A percentile compares a stretch with the other conserved stretches of the same genome.
Evolutionary conservation across 1,139 yeast genomes (phyloP).

Genomic region (Cylindricascospora bacillispora): DNA sequence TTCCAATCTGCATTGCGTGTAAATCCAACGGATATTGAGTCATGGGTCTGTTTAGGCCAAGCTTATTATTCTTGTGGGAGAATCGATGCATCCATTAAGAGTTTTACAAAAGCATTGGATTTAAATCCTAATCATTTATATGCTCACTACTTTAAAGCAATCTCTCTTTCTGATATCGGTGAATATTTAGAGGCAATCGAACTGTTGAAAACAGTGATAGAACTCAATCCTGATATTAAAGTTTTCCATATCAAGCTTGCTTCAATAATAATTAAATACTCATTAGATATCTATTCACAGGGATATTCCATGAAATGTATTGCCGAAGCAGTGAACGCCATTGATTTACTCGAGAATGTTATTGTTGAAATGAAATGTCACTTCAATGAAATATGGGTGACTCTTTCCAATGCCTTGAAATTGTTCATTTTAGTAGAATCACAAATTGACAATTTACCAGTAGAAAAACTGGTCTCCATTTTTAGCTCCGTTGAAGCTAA

Average conservation of each 20-base stretch:
- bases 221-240: slow-evolving; percentile 36
- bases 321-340: slow-evolving; percentile 34
- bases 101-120: slow-evolving; percentile 52
- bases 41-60: slow-evolving; percentile 94
- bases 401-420: slow-evolving; percentile 35
- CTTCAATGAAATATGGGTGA: slow-evolving; percentile 36
- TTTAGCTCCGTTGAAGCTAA: slow-evolving; percentile 14
- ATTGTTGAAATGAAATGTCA: slow-evolving; percentile 17
- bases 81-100: slow-evolving; percentile 74
- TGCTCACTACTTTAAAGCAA: slow-evolving; percentile 55
- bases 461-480: slow-evolving; percentile 29
- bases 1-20: slow-evolving; percentile 77
- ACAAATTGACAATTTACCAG: slow-evolving; percentile 33
- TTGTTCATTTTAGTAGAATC: slow-evolving; percentile 37
- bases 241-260: slow-evolving; percentile 47
- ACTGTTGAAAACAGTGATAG: slow-evolving; percentile 33
- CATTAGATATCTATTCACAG: slow-evolving; percentile 37
- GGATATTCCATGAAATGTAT: slow-evolving; percentile 63
- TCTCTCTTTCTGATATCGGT: slow-evolving; percentile 40
- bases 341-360: slow-evolving; percentile 20
- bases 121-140: slow-evolving; percentile 45
- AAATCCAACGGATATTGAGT: slow-evolving; percentile 50
- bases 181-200: slow-evolving; percentile 37
- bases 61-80: slow-evolving; percentile 81
- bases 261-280: slow-evolving; percentile 44